Base-by-base conservation (phyloP, 1,284 basidiomycete genomes). In the Fomitopsis schrenkii region DNA sequence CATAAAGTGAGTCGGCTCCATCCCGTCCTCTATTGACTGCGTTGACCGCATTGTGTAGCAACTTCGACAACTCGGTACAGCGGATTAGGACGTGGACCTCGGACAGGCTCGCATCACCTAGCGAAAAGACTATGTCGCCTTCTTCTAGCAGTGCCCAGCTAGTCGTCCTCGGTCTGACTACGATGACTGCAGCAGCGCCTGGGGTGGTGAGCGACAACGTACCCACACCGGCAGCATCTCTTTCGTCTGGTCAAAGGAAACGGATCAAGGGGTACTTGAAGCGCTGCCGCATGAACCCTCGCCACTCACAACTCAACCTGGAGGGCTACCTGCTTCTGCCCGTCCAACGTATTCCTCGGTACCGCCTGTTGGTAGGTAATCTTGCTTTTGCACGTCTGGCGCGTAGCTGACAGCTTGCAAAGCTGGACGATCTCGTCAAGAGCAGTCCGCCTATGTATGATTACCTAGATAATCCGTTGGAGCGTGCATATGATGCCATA, bases 261-360 rank as follows among this genome's bases (percentile, higher is more conserved):
- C 86, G 95, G 40, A 92, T 97, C 70, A 94, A 90, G 74, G 72
- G 83, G 10, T 97, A 94, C 75, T 75, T 97, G 56, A 96, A 97
- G 77, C 86, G 91, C 53, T 94, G 91, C 71, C 85, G 91, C 56
- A 76, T 91, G 70, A 88, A 91, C 68, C 95, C 95, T 3, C 83
- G 89, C 44, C 97, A 99, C 76, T 93, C 93, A n/a, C 97, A 99
- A 75, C 84, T 99, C 64, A 98, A 95, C 72, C 77, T 99, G 66
- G 96, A 99, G 77, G 92, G 91, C 9, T 99, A 99, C 74, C 78
- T 99, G 33, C 82, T 99, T 6, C 84, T 99, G 48, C 97, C 97
- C 40, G 91, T 99, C 28, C 97, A 99, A 75, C 88, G 97, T 55
- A 93, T 99, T 70, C 97, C 97, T 14, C 88, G 97, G 22, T 99